These are phyloP conservation scores for Zea luxurians DNA, from an alignment of 176 grass and related monocot genomes.

Conservation along the genomic window DNA sequence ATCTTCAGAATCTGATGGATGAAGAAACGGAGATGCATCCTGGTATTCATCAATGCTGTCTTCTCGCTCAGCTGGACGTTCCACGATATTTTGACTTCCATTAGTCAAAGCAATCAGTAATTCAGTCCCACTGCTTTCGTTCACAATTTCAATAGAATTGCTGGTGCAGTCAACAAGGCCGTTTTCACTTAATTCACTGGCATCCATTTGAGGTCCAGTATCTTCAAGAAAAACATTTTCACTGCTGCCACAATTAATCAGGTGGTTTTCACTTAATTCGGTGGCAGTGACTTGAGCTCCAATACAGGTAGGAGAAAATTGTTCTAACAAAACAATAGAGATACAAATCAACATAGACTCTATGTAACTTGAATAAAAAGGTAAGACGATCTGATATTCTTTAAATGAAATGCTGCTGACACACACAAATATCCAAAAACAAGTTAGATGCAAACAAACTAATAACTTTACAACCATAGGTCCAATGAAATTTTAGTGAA, in stretches of 20 bases:
- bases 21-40: conserved; percentile 53
- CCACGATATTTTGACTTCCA: conserved; percentile 22
- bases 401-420: neutral
- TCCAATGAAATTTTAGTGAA: neutral
- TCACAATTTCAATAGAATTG: conserved; percentile 23
- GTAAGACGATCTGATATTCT: neutral
- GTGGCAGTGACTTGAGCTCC: conserved; percentile 1
- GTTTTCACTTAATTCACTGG: conserved; percentile 3
- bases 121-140: conserved; percentile 13
- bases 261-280: conserved; percentile 7
- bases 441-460: conserved; percentile 17
- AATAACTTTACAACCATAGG: conserved; percentile 15
- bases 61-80: conserved; percentile 32
- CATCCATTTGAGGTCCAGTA: neutral
- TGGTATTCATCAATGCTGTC: conserved; percentile 48
- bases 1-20: conserved; percentile 46
- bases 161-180: conserved; percentile 14
- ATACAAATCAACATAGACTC: conserved; percentile 4
- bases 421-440: conserved; percentile 6
- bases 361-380: neutral
- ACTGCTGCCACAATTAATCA: neutral
- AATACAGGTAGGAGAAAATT: conserved; percentile 25
- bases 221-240: neutral
- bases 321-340: conserved; percentile 30
- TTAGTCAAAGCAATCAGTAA: conserved; percentile 1